phyloP scores from a whole-genome alignment of 306 rosid species.

The Clitoria ternatea region DNA sequence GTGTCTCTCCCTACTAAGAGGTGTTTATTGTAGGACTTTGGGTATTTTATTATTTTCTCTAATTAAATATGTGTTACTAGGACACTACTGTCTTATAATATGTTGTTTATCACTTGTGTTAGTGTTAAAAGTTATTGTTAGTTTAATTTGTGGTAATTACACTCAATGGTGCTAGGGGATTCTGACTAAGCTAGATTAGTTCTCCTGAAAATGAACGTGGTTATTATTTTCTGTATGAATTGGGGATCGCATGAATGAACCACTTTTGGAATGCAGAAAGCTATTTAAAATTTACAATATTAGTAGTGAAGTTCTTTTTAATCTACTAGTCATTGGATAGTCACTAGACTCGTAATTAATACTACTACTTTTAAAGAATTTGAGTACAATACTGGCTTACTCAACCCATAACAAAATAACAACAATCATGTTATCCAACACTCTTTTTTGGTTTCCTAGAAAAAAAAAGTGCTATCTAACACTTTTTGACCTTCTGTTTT shows the following conservation, averaged over 20 bases:
- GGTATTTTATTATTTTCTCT: conserved; percentile 1
- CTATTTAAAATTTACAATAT: not conserved
- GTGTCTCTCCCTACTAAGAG: conserved; percentile 68
- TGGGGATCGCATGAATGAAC: conserved; percentile 10
- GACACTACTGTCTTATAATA: conserved; percentile 22
- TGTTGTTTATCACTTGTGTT: conserved; percentile 34
- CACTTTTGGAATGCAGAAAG: not conserved
- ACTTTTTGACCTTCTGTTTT: too few relatives aligned
- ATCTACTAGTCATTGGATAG: too few relatives aligned
- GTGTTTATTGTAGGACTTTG: conserved; percentile 15
- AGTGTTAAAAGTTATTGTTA: conserved; percentile 24
- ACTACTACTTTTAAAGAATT: too few relatives aligned
- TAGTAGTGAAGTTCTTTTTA: too few relatives aligned
- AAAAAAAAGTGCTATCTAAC: too few relatives aligned
- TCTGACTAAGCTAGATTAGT: conserved; percentile 12
- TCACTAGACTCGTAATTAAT: too few relatives aligned
- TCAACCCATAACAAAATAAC: too few relatives aligned
- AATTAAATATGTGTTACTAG: conserved; percentile 21
- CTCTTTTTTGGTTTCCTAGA: too few relatives aligned
- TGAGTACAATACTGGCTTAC: too few relatives aligned
- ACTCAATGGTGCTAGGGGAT: conserved; percentile 6
- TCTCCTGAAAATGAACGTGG: not conserved
- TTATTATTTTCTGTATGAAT: conserved; percentile 18
- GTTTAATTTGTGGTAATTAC: conserved; percentile 13
- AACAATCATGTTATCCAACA: too few relatives aligned